These are phyloP conservation scores for Effrenium voratum DNA, from an alignment of 73 alveolate genomes.

Conservation along the genomic window DNA sequence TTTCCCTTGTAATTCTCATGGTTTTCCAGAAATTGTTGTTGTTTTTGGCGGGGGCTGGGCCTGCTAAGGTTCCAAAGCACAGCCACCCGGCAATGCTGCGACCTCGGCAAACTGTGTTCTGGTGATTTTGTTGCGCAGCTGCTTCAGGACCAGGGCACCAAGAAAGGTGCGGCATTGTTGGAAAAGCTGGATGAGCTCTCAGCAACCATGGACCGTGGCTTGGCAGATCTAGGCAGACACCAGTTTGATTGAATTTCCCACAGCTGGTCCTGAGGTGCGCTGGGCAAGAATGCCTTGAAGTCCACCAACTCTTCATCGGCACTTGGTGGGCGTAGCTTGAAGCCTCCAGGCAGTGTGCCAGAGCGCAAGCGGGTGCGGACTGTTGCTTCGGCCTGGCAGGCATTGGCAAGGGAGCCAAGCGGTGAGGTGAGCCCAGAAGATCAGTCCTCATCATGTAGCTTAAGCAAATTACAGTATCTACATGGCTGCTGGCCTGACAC, in stretches of 20 bases:
- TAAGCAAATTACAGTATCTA: too few relatives aligned
- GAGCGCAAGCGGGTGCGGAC: too few relatives aligned
- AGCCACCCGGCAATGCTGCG: neutral
- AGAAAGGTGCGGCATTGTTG: slow-evolving; percentile 80
- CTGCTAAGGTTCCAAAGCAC: too few relatives aligned
- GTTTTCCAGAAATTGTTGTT: too few relatives aligned
- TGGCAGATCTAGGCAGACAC: neutral
- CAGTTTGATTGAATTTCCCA: neutral
- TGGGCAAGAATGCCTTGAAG: slow-evolving; percentile 79
- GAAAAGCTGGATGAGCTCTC: slow-evolving; percentile 91
- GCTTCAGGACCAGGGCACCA: slow-evolving; percentile 50
- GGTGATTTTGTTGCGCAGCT: neutral
- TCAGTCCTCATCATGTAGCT: too few relatives aligned
- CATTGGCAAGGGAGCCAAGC: too few relatives aligned
- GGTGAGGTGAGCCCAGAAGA: too few relatives aligned
- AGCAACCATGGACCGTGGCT: slow-evolving; percentile 84
- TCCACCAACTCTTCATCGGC: neutral
- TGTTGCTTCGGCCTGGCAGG: too few relatives aligned
- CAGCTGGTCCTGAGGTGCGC: neutral
- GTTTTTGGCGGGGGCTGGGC: too few relatives aligned
- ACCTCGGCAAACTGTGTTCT: neutral
- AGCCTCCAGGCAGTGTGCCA: slow-evolving; percentile 62
- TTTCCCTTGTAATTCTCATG: too few relatives aligned
- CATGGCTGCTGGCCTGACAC: too few relatives aligned
- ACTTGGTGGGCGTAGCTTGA: slow-evolving; percentile 53